phyloP scores from a whole-genome alignment of 148 eudicot genomes.

The Cornus suecica region DNA sequence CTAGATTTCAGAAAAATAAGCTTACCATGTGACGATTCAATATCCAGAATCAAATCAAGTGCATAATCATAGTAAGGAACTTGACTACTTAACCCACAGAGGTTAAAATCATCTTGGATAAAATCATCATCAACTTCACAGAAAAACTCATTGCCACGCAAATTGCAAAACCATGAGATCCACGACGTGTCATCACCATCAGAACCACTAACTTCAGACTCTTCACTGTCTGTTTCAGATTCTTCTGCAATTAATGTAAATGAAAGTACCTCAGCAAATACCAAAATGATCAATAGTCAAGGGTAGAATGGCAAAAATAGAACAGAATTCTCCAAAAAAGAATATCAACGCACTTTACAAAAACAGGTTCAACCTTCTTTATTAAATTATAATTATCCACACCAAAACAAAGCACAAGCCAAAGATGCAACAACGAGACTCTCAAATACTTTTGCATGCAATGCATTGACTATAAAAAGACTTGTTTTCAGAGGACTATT shows the following conservation, averaged over 20 bases:
- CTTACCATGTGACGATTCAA: slow-evolving; percentile 39
- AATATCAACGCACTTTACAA: not conserved
- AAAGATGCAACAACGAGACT: not conserved
- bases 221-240: slow-evolving; percentile 39
- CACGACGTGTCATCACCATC: slow-evolving; percentile 37
- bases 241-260: slow-evolving; percentile 21
- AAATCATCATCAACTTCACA: slow-evolving; percentile 42
- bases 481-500: too few species aligned
- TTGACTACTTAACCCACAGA: slow-evolving; percentile 34
- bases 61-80: slow-evolving; percentile 42
- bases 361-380: not conserved
- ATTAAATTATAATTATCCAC: not conserved
- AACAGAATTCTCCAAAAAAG: not conserved
- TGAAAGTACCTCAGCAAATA: slow-evolving; percentile 1
- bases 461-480: too few species aligned
- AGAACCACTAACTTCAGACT: slow-evolving; percentile 37
- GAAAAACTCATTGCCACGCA: slow-evolving; percentile 37
- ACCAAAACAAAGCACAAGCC: not conserved
- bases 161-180: slow-evolving; percentile 39
- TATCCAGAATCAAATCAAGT: slow-evolving; percentile 34
- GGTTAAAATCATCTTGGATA: slow-evolving; percentile 38
- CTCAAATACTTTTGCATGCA: not conserved
- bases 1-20: not conserved
- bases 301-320: not conserved
- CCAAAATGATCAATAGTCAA: not conserved